Percentiles rank a stretch among this genome's conserved stretches.
These are phyloP conservation scores for Podaxis rugospora DNA, from an alignment of 768 basidiomycete genomes.

Conservation along the genomic window DNA sequence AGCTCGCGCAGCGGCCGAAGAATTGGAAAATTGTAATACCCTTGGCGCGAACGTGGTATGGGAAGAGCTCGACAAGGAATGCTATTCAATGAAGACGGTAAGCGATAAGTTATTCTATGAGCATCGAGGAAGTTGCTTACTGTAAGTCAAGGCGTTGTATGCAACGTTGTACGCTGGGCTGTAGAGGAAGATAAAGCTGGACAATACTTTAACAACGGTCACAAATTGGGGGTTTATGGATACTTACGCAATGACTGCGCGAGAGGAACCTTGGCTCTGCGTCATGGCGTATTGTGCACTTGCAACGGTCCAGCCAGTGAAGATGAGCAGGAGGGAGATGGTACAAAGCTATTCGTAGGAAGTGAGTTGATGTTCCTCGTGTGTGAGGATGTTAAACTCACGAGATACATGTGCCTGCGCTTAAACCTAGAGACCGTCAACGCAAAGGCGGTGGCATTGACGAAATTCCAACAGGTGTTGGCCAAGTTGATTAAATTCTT, in stretches of 20 bases:
- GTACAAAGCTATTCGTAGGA: constrained; percentile 34
- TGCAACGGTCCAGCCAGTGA: constrained; percentile 53
- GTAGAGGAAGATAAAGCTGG: constrained; percentile 53
- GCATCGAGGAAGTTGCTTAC: constrained; percentile 21
- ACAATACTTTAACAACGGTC: background rate
- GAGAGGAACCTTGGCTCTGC: constrained; percentile 38
- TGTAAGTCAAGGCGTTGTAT: constrained; percentile 54
- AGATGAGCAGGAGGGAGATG: constrained; percentile 37
- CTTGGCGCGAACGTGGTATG: constrained; percentile 56
- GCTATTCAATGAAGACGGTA: constrained; percentile 27
- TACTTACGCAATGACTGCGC: constrained; percentile 43
- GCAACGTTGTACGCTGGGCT: constrained; percentile 52
- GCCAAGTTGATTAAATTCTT: constrained; percentile 58
- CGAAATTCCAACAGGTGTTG: constrained; percentile 49
- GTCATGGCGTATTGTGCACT: constrained; percentile 42
- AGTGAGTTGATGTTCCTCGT: background rate
- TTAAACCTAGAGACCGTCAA: constrained; percentile 42
- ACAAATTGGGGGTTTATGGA: background rate
- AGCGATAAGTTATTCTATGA: background rate
- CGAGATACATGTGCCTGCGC: constrained; percentile 46
- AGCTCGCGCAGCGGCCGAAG: constrained; percentile 48
- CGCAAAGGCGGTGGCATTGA: constrained; percentile 50
- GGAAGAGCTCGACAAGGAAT: constrained; percentile 66
- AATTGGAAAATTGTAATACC: constrained; percentile 61
- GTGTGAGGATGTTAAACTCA: constrained; percentile 18